phyloP scores from a whole-genome alignment of 1,284 basidiomycete genomes.

The Malassezia sympodialis region DNA sequence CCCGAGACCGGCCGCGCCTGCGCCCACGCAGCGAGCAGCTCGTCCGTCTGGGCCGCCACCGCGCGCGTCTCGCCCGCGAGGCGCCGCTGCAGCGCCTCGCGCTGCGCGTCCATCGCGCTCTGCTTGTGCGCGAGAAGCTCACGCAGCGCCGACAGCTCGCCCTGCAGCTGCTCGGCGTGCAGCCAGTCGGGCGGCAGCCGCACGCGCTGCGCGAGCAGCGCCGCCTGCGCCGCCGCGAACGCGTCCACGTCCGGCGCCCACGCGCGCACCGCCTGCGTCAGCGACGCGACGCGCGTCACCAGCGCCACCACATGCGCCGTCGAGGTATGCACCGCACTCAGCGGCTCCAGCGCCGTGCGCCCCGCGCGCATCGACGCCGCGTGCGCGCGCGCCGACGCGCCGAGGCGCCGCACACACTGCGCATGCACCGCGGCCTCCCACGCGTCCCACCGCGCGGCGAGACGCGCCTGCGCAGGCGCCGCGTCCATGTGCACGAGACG shows the following conservation, averaged over 20 bases:
- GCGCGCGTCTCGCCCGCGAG: constrained; percentile 99
- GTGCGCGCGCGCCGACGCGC: constrained; percentile 80
- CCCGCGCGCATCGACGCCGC: constrained; percentile 91
- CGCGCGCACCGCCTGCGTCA: constrained; percentile 88
- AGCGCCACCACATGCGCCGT: constrained; percentile 96
- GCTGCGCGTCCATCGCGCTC: constrained; percentile 93
- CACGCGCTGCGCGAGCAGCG: constrained; percentile 87
- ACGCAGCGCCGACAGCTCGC: constrained; percentile 96
- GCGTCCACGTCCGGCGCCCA: constrained; percentile 96
- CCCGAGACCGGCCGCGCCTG: constrained; percentile 89
- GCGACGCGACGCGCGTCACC: constrained; percentile 97
- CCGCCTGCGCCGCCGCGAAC: constrained; percentile 88
- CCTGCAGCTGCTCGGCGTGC: constrained; percentile 89
- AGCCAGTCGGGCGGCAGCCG: constrained; percentile 96
- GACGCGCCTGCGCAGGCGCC: constrained; percentile 90
- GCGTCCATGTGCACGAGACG: constrained; percentile 88
- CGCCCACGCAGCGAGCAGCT: constrained; percentile 87
- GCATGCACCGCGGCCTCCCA: constrained; percentile 80
- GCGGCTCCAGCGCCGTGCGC: constrained; percentile 82
- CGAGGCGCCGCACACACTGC: constrained; percentile 51
- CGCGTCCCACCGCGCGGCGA: constrained; percentile 94
- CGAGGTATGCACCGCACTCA: constrained; percentile 58
- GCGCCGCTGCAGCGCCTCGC: constrained; percentile 90
- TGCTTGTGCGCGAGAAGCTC: constrained; percentile 97
- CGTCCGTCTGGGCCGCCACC: constrained; percentile 58